Conservation (phyloP, 169 alveolate species). For the Hepatocystis sp. region DNA sequence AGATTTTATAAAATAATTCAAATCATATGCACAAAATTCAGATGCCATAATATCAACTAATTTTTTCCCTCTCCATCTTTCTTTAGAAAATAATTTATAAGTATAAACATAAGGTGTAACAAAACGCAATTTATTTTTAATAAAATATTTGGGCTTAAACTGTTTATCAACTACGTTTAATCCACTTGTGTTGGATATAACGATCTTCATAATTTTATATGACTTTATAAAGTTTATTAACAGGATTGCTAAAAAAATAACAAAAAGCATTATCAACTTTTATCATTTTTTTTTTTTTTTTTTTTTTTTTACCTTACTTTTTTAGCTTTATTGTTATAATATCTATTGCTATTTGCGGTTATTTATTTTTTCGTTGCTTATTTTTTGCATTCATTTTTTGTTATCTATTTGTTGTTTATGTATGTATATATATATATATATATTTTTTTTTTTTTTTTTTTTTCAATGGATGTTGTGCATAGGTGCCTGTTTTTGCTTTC, state of each 20-base stretch:
- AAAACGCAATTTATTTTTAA: conserved; percentile 80
- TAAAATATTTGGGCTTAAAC: conserved; percentile 62
- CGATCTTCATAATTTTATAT: conserved; percentile 57
- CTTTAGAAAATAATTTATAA: conserved; percentile 78
- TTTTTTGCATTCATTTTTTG: too few relatives aligned
- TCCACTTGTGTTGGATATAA: conserved; percentile 41
- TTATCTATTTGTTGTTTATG: too few relatives aligned
- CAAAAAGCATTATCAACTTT: too few relatives aligned
- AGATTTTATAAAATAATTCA: conserved; percentile 66
- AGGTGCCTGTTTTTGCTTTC: too few relatives aligned
- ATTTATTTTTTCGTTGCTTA: too few relatives aligned
- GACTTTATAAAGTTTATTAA: conserved; percentile 2
- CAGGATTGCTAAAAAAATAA: background rate
- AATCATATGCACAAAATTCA: conserved; percentile 85
- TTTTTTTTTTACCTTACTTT: too few relatives aligned
- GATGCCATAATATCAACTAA: conserved; percentile 77
- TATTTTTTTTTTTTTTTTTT: too few relatives aligned
- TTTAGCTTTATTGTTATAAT: too few relatives aligned
- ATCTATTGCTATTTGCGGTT: too few relatives aligned
- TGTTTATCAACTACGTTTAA: conserved; percentile 50
- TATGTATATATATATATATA: too few relatives aligned
- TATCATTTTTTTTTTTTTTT: too few relatives aligned
- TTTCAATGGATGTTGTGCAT: too few relatives aligned
- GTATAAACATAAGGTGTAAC: conserved; percentile 83
- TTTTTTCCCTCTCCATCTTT: conserved; percentile 82